Percentiles rank a stretch among this genome's conserved stretches.
phyloP scores from a whole-genome alignment of 1,139 yeast genomes.

The Debaryomyces subglobosus region DNA sequence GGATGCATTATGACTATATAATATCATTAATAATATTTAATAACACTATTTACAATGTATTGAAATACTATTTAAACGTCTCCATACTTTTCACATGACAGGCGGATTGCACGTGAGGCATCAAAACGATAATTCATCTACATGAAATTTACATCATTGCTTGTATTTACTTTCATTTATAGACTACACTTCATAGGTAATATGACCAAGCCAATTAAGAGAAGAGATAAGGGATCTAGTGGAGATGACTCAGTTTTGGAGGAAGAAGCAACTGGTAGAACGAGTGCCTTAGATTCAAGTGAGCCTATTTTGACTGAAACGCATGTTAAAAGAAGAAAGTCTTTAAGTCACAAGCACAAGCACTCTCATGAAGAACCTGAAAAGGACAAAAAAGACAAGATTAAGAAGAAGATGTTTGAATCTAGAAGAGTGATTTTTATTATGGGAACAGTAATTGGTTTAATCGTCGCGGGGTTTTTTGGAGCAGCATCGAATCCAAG shows the following conservation, averaged over 20 bases:
- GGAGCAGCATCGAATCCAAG: conserved; percentile 52
- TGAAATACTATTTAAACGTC: background rate
- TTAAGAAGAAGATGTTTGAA: conserved; percentile 32
- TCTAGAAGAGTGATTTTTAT: conserved; percentile 53
- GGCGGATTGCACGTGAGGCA: background rate
- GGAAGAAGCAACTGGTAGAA: background rate
- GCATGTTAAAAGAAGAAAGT: background rate
- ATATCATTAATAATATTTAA: background rate
- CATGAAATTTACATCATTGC: background rate
- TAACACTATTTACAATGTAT: background rate
- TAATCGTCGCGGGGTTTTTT: conserved; percentile 63
- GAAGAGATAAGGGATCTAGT: background rate
- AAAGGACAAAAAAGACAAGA: conserved; percentile 9
- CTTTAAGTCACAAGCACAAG: conserved; percentile 4
- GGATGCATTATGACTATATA: conserved; percentile 63
- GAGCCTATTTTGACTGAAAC: background rate
- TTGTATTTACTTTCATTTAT: background rate
- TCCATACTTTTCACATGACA: background rate
- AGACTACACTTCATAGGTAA: background rate
- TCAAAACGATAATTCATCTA: background rate
- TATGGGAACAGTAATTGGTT: conserved; percentile 70
- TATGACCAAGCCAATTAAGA: conserved; percentile 5
- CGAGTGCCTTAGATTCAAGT: conserved; percentile 3
- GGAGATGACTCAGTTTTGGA: background rate
- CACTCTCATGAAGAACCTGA: conserved; percentile 2